Base-by-base conservation (phyloP, 768 basidiomycete genomes). In the Tylopilus balloui region DNA sequence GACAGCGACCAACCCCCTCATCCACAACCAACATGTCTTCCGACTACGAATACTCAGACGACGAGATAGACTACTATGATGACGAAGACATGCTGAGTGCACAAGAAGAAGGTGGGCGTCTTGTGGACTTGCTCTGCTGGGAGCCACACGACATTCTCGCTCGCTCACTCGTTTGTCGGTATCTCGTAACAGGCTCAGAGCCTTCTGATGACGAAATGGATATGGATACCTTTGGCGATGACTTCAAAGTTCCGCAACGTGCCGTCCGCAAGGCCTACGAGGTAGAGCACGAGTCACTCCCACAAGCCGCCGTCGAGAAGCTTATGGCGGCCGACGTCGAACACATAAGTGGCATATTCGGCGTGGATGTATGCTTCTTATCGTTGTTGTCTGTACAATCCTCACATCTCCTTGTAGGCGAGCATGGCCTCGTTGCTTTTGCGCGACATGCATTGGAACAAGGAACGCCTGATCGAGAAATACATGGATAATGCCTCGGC, bases 401-500 rank as follows among this genome's bases (percentile, higher is more conserved):
- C 39, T 47, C 27, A 57, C 42, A 19, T 7, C n/a, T 19, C 13
- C 20, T 44, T 35, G 17, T 64, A 93, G 92, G 58, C 68, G 2
- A 78, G 79, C 58, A 78, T 78, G 3, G 93, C 93, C 4, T 76
- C 82, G 3, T 71, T 93, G 25, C 76, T 99, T 6, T 73, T 99
- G 50, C 82, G 93, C 24, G 73, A 88, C 70, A 80, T 86, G 75
- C 74, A 78, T 47, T 99, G 96, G 96, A 98, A 98, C 76, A 91
- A 90, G 64, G 96, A 99, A 66, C 84, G 86, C 48, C 78, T 99
- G 19, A 91, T 92, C 57, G 95, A 98, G 71, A 88, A 90, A 66
- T 98, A 91, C 71, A 96, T 96, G 92, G 95, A 97, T 59, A 88
- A 92, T 51, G 80, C 90, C 1, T 74, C 81, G 17, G 70, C 72